Evolutionary conservation across 164 flowering plant genomes (phyloP).

Genomic region (Aristolochia contorta): DNA sequence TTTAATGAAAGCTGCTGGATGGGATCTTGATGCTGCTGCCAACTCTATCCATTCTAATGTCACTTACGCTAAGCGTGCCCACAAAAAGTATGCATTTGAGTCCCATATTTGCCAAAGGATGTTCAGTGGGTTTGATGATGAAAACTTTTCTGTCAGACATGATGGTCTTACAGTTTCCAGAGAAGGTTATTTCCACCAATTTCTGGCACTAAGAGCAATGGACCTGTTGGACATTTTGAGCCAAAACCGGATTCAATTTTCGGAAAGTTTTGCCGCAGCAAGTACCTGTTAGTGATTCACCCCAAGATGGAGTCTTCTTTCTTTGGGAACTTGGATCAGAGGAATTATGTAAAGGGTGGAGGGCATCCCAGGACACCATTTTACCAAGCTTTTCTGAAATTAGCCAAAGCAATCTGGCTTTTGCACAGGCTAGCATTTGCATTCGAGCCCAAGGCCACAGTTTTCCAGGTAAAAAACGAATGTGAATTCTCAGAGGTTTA

Average conservation of each 20-base stretch:
- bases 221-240: conserved; percentile 77
- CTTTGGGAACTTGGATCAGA: conserved; percentile 83
- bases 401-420: conserved; percentile 88
- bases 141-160: conserved; percentile 43
- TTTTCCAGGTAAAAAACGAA: conserved; percentile 76
- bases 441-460: conserved; percentile 62
- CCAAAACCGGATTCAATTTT: conserved; percentile 66
- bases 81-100: conserved; percentile 96
- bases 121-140: conserved; percentile 82
- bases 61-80: conserved; percentile 79
- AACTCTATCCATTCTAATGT: conserved; percentile 65
- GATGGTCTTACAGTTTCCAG: conserved; percentile 29
- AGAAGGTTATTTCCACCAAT: conserved; percentile 77
- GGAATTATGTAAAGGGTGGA: conserved; percentile 65
- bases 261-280: conserved; percentile 75
- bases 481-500: conserved; percentile 79
- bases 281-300: conserved; percentile 65
- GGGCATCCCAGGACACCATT: conserved; percentile 97
- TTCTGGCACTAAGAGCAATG: conserved; percentile 55
- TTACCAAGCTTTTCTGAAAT: conserved; percentile 80
- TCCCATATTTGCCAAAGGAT: conserved; percentile 80
- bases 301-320: conserved; percentile 95
- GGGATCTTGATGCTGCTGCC: conserved; percentile 99
- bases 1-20: conserved; percentile 97
- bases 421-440: conserved; percentile 73